Base-by-base conservation (phyloP, 1,284 basidiomycete genomes). In the Apiotrichum laibachii region DNA sequence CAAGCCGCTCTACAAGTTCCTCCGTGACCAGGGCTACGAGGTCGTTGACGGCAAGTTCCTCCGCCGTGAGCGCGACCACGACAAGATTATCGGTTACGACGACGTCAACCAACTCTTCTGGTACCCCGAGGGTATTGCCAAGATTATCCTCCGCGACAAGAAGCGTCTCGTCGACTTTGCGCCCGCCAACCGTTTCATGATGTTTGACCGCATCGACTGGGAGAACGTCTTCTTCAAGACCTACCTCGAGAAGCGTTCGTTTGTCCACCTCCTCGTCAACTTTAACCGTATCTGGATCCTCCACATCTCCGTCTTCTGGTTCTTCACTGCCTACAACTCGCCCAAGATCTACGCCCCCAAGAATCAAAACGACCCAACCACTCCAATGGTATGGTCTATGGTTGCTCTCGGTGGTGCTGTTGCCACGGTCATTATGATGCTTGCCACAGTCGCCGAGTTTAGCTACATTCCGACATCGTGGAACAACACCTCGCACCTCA, bases 51-150 rank as follows among this genome's bases (percentile, higher is more conserved):
- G 93, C 53, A 93, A 93, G 79, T 98, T 96, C 76, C 88, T 99
- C 52, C 83, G 90, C 69, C 85, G 90, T 72, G 95, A 99, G 82
- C 84, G 84, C 72, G 95, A 99, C 71, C 96, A 98, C 76, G 88
- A 93, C 64, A 84, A 88, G 67, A 92, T 97, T 72, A 97, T 99
- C 73, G 96, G 95, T 13, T 99, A 99, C 75, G 95, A 99, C 77
- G 95, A 99, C 78, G 89, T 99, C 70, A 99, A 99, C 77, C 95
- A 99, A 77, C 82, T 99, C 48, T 99, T 99, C 80, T 99, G 95
- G 95, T 99, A 99, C 77, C 96, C 96, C 6, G 96, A 99, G 71
- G 96, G 96, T 44, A 95, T 99, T 70, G 89, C 92, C 33, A 84
- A 92, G 44, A 98, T 99, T 69, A 84, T 87, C 15, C 83, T 98